These are phyloP conservation scores for Botrytis fragariae DNA, from an alignment of 2,329 filamentous ascomycete genomes.

Conservation along the genomic window DNA sequence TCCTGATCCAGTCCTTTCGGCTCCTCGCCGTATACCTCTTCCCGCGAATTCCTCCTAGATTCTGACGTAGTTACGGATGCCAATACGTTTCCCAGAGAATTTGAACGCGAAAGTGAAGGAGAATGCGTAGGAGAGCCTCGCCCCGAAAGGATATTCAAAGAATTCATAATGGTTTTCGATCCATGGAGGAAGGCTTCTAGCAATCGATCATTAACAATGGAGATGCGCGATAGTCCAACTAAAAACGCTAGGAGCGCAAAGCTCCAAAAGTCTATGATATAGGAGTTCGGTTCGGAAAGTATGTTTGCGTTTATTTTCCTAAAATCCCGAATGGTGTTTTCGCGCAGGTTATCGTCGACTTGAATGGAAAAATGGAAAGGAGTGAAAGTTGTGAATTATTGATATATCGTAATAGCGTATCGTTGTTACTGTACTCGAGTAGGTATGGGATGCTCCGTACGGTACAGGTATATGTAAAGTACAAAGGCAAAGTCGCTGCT, in stretches of 20 bases:
- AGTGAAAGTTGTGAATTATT: not conserved
- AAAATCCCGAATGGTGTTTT: not conserved
- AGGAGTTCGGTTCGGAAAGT: conserved; percentile 2
- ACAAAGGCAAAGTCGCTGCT: not conserved
- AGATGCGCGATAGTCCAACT: conserved; percentile 1
- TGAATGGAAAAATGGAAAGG: not conserved
- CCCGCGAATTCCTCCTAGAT: conserved; percentile 37
- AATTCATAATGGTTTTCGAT: conserved; percentile 78
- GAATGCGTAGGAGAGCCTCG: conserved; percentile 66
- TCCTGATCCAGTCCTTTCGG: conserved; percentile 34
- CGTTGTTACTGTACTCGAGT: not conserved
- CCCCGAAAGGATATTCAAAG: conserved; percentile 87
- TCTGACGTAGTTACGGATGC: conserved; percentile 28
- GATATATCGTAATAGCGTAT: not conserved
- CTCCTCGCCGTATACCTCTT: conserved; percentile 44
- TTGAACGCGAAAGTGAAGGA: conserved; percentile 56
- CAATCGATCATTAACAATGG: conserved; percentile 16
- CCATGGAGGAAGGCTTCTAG: conserved; percentile 44
- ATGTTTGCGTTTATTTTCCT: conserved; percentile 2
- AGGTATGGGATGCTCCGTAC: conserved; percentile 8
- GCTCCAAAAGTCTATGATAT: conserved; percentile 15
- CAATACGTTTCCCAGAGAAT: conserved; percentile 51
- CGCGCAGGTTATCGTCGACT: not conserved
- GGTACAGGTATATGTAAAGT: not conserved
- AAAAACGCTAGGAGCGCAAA: conserved; percentile 17